These are phyloP conservation scores for Glebionis coronaria DNA, from an alignment of 129 eudicot genomes.

Conservation along the genomic window DNA sequence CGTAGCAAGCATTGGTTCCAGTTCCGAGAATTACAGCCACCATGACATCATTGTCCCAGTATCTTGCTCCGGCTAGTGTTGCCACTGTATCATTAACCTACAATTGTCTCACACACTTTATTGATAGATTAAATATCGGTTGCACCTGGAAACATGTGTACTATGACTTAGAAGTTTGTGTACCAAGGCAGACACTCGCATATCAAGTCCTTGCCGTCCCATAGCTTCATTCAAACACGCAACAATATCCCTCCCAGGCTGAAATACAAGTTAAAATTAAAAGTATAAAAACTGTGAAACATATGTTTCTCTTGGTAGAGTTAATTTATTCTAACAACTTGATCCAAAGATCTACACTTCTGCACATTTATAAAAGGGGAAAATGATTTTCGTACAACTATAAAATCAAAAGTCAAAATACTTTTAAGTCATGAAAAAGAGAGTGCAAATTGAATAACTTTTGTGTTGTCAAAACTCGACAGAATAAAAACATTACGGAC, in stretches of 20 bases:
- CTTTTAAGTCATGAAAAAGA: too few relatives aligned
- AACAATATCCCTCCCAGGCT: slow-evolving; percentile 63
- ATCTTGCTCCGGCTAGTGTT: slow-evolving; percentile 84
- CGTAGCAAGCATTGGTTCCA: slow-evolving; percentile 90
- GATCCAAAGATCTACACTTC: too few relatives aligned
- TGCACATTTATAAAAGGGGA: too few relatives aligned
- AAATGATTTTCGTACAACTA: too few relatives aligned
- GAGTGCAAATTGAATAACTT: too few relatives aligned
- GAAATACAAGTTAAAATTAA: too few relatives aligned
- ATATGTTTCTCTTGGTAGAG: too few relatives aligned
- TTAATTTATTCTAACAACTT: too few relatives aligned
- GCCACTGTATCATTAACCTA: slow-evolving; percentile 92
- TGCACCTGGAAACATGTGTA: background rate
- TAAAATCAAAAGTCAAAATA: too few relatives aligned
- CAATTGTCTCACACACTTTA: slow-evolving; percentile 16
- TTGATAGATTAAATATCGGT: slow-evolving; percentile 1
- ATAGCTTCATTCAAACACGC: slow-evolving; percentile 72
- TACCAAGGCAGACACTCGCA: slow-evolving; percentile 89
- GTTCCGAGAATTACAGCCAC: slow-evolving; percentile 88
- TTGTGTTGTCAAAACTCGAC: too few relatives aligned
- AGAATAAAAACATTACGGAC: too few relatives aligned
- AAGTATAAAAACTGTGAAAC: too few relatives aligned
- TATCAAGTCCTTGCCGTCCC: slow-evolving; percentile 64
- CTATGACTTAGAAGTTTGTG: background rate
- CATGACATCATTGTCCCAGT: slow-evolving; percentile 83